Base-by-base conservation (phyloP, 352 stramenopile species). In the Pythium sukuiense region DNA sequence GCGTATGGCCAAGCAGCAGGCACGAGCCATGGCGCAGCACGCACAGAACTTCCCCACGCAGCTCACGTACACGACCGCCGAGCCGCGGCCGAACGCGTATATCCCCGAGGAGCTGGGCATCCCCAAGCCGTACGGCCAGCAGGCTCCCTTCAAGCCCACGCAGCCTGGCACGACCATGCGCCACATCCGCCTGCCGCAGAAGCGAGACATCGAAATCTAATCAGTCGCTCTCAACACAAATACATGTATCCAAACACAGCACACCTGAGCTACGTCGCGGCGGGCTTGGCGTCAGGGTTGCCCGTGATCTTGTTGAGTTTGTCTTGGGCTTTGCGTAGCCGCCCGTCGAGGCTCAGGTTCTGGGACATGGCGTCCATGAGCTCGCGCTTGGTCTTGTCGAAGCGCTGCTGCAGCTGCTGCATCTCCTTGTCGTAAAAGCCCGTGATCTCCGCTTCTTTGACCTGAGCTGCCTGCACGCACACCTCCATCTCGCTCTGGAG, bases 51-150 rank as follows among this genome's bases (percentile, higher is more conserved):
- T 89, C 49, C 78, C 84, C 3, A 74, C 82, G n/a, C 83, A 92
- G 56, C 68, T 93, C 59, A 87, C 77, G 32, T 90, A 88, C 65
- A 97, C 90, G 49, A 98, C 88, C 5, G 95, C 94, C 53, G 89
- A 97, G 67, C 86, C 90, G 26, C 76, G 95, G 26, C 94, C 94
- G 29, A 98, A 97, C 61, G 95, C 94, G 1, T 98, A 98, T 73
- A 96, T 98, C 56, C 94, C 94, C 11, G 87, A 97, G 32, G 90
- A 93, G 13, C 73, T 98, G 45, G 90, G 90, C 18, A 96, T 98
- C 55, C 93, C 95, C 1, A 97, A 97, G 72, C 95, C 94, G 41
- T 98, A 98, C 70, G 92, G 95, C 26, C 73, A 76, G 35, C 76
- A 90, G 20, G 93, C 93, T 16, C 95, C 94, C 27, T 98, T 98